Conservation (phyloP, 305 asterid species). For the Fraxinus platypoda region DNA sequence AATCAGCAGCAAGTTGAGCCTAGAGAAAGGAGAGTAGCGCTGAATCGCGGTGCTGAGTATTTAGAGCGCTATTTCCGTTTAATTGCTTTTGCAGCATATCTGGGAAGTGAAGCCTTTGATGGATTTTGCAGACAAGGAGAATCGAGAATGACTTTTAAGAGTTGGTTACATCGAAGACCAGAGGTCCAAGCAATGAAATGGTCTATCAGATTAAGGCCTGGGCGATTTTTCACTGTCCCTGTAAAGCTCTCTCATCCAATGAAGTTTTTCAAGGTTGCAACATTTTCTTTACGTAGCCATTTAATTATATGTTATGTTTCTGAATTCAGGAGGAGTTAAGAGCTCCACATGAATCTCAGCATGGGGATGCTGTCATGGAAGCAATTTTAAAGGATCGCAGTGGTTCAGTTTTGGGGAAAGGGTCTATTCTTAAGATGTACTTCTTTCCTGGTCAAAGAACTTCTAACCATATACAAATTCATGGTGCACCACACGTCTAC, state of each 20-base stretch:
- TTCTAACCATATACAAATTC: conserved; percentile 87
- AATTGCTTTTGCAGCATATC: conserved; percentile 98
- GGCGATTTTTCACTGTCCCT: conserved; percentile 92
- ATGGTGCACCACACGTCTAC: conserved; percentile 95
- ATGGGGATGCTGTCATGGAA: conserved; percentile 99
- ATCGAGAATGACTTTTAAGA: conserved; percentile 77
- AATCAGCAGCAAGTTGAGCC: conserved; percentile 96
- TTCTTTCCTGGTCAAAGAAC: conserved; percentile 98
- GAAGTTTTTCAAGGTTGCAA: conserved; percentile 25
- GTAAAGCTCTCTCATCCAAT: conserved; percentile 53
- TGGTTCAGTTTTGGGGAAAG: conserved; percentile 97
- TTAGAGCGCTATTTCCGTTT: conserved; percentile 95
- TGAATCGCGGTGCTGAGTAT: conserved; percentile 98
- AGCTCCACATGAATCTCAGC: conserved; percentile 96
- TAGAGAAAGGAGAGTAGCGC: conserved; percentile 93
- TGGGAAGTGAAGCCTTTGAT: conserved; percentile 97
- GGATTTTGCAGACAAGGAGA: conserved; percentile 89
- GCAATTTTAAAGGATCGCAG: conserved; percentile 92
- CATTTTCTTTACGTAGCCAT: conserved; percentile 28
- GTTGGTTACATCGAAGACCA: conserved; percentile 88
- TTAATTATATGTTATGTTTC: conserved; percentile 38
- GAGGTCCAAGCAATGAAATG: conserved; percentile 99
- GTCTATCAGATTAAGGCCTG: conserved; percentile 97
- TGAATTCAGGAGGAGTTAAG: conserved; percentile 85
- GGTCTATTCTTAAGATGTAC: conserved; percentile 95